Base-by-base conservation (phyloP, 2,329 filamentous ascomycete species). In the Monilinia aucupariae region DNA sequence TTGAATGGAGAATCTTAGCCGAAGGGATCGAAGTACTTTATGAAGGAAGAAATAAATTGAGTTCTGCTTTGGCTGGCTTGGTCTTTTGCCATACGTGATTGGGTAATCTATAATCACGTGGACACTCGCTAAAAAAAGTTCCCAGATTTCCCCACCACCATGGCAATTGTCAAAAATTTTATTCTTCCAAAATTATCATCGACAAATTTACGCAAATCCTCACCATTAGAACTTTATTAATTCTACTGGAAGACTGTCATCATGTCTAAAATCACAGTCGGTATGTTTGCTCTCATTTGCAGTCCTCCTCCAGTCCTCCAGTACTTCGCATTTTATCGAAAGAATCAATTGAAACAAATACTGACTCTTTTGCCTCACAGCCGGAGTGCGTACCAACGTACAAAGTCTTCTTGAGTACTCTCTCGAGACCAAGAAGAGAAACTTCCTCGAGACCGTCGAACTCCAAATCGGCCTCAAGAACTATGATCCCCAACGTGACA, bases 401-500 rank as follows among this genome's bases (percentile, higher is more conserved):
- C 83, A 88, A 80, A 86, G 94, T 79, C 86, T 99, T 76, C 89
- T 99, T 76, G 88, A 96, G 77, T 97, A 97, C 89, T 96, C 90
- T 78, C 84, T 84, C 75, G 87, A 96, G 80, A 91, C 90, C 80
- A 96, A 96, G 89, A 96, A 96, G 90, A 85, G 92, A 75, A 96
- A 96, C 87, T 97, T 96, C 84, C 85, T 96, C 78, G 91, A 94
- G 85, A 93, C 90, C 77, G 91, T 96, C 79, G 89, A 92, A 80
- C 88, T 90, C 73, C 86, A 91, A 80, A 94, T 96, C 84, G 91
- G 91, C 79, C 87, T 96, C 78, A 96, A 96, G 90, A 96, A 96
- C 89, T 96, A 96, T 84, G 90, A 99, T 79, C 93, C 94, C 77
- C 85, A 97, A 89, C 93, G 94, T 91, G 94, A 99, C 85, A 99